These are phyloP conservation scores for Sphaerostilbella broomeana DNA, from an alignment of 2,329 filamentous ascomycete species.

Conservation along the genomic window DNA sequence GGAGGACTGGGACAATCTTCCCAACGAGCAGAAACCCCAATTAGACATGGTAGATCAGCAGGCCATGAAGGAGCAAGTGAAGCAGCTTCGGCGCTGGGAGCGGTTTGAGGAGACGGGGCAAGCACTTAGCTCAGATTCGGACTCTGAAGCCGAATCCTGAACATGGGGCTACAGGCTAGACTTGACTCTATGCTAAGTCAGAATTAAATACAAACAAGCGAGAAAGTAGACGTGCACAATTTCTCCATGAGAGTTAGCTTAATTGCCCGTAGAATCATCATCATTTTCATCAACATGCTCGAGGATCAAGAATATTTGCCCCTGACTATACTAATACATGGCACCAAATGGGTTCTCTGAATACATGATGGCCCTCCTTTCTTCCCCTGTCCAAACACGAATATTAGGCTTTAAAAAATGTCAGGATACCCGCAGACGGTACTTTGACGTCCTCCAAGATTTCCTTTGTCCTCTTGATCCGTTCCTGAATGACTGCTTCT, in stretches of 20 bases:
- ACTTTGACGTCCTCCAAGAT: conserved; percentile 43
- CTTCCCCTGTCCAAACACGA: no score
- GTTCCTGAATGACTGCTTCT: conserved; percentile 46
- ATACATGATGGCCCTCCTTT: conserved; percentile 7
- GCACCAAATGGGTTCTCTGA: not conserved
- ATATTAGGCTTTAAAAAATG: conserved; percentile 38
- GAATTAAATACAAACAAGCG: no score
- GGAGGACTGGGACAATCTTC: conserved; percentile 25
- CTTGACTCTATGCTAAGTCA: no score
- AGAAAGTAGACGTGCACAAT: no score
- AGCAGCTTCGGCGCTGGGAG: conserved; percentile 22
- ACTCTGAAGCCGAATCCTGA: conserved; percentile 5
- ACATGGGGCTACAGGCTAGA: no score
- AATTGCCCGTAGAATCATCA: no score
- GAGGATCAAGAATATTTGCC: no score
- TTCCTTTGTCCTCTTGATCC: conserved; percentile 44
- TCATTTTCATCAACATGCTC: no score
- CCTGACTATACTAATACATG: conserved; percentile 9
- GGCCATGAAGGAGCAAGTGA: conserved; percentile 20
- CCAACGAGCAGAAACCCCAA: conserved; percentile 25
- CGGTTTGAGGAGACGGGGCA: conserved; percentile 23
- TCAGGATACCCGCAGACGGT: conserved; percentile 27
- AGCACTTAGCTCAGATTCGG: conserved; percentile 21
- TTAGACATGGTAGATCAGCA: conserved; percentile 18
- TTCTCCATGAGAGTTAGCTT: no score